Conservation (phyloP, 2,329 filamentous ascomycete species). For the Raffaelea arxii region DNA sequence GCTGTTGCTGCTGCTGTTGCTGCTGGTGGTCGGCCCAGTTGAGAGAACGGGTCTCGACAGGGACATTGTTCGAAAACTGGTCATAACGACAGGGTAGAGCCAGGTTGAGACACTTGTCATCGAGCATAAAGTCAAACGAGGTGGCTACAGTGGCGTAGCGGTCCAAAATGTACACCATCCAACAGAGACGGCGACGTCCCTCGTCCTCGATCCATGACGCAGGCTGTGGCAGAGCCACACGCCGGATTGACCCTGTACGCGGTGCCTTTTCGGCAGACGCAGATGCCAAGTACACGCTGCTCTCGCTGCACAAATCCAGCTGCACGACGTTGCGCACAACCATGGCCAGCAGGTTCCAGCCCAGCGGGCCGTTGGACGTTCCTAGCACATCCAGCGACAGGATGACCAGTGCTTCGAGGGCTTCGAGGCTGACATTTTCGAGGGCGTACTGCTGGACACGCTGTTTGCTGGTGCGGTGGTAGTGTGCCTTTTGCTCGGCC, state of each 20-base stretch:
- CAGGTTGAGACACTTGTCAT: slow-evolving; percentile 81
- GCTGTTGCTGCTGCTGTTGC: slow-evolving; percentile 6
- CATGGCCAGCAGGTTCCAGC: slow-evolving; percentile 83
- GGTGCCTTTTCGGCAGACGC: slow-evolving; percentile 42
- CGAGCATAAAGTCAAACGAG: slow-evolving; percentile 73
- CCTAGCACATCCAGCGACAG: slow-evolving; percentile 76
- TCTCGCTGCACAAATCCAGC: slow-evolving; percentile 73
- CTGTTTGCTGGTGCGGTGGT: slow-evolving; percentile 73
- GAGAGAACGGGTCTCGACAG: slow-evolving; percentile 80
- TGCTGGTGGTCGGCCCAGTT: slow-evolving; percentile 33
- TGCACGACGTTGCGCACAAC: slow-evolving; percentile 84
- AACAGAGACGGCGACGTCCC: slow-evolving; percentile 72
- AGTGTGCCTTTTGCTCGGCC: slow-evolving; percentile 60
- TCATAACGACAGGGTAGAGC: slow-evolving; percentile 81
- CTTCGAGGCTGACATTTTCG: slow-evolving; percentile 80
- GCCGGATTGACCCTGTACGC: slow-evolving; percentile 79
- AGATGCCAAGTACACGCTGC: slow-evolving; percentile 67
- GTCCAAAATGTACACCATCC: slow-evolving; percentile 89
- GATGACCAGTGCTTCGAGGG: slow-evolving; percentile 78
- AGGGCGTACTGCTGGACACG: slow-evolving; percentile 79
- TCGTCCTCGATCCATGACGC: slow-evolving; percentile 86
- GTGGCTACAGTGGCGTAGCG: slow-evolving; percentile 84
- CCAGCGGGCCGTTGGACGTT: slow-evolving; percentile 78
- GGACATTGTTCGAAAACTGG: slow-evolving; percentile 71
- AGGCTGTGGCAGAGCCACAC: slow-evolving; percentile 73